Evolutionary conservation across 2,329 filamentous ascomycete genomes (phyloP).

Genomic region (Coleophoma crateriformis): DNA sequence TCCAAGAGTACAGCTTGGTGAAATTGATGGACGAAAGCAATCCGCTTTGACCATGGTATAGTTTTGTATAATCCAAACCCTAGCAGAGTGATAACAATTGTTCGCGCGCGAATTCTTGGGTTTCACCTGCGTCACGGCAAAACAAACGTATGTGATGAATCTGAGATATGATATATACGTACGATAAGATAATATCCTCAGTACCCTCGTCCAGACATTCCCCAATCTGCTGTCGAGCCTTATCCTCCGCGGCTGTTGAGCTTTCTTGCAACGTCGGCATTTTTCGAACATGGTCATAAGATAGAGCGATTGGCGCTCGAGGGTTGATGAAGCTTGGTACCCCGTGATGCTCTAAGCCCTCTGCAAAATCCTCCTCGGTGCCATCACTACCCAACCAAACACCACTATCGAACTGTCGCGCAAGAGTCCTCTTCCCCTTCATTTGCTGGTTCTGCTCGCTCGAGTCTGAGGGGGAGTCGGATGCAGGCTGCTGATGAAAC

Average conservation of each 20-base stretch:
- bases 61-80: too few relatives aligned
- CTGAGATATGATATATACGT: conserved; percentile 21
- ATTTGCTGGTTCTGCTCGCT: conserved; percentile 6
- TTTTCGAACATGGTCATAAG: neutral
- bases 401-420: conserved; percentile 61
- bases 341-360: conserved; percentile 5
- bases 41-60: too few relatives aligned
- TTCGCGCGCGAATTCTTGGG: too few relatives aligned
- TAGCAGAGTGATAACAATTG: too few relatives aligned
- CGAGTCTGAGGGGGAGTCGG: conserved; percentile 11
- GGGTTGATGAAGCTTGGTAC: neutral
- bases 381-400: conserved; percentile 63
- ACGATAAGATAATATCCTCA: conserved; percentile 59
- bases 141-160: too few relatives aligned
- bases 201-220: conserved; percentile 50
- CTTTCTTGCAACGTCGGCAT: neutral
- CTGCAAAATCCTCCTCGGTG: conserved; percentile 33
- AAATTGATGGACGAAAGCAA: too few relatives aligned
- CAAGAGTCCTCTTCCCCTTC: conserved; percentile 43
- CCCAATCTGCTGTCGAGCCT: conserved; percentile 41
- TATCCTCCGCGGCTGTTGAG: conserved; percentile 30
- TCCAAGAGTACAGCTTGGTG: neutral
- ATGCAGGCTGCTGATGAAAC: conserved; percentile 54
- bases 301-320: neutral
- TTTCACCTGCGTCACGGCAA: too few relatives aligned